Base-by-base conservation (phyloP, 139 green algal genomes). In the Chlorella sorokiniana region DNA sequence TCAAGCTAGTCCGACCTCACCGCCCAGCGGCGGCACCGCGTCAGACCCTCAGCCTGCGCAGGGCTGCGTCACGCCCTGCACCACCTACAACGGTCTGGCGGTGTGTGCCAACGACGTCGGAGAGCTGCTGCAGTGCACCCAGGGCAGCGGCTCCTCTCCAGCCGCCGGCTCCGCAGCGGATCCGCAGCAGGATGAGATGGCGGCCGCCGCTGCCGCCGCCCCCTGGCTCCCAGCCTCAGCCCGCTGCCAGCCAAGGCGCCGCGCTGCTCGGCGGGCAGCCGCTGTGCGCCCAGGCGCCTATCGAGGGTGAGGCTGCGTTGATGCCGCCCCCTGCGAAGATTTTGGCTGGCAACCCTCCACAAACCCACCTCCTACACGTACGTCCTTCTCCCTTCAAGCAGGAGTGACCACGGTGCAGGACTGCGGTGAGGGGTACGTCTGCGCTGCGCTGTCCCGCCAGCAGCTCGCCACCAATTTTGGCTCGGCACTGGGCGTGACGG, bases 381-480 rank as follows among this genome's bases (percentile, higher is more conserved):
- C n/a, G 0, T 48, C 1, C n/a, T 0, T 44, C 25, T n/a, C 44
- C 11, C 41, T 42, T 3, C 27, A 10, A 22, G 11, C 65, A 83
- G 67, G 76, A 25, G 59, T 83, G 18, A 4, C n/a, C 48, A 83
- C 78, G 3, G 23, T 81, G 27, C 68, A 64, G 9, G 14, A 5
- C 22, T 80, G 81, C 45, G 11, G 42, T n/a, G 0, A 31, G 1
- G 71, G 61, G 35, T 81, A 79, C 44, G 23, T 40, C 20, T 76
- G 73, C 45, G 41, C 56, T 4, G 29, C 73, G 8, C 71, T 85
- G 45, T 81, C 81, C 27, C 44, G 35, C 2, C n/a, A 74, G 71
- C 81, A 85, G 71, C 42, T 85, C 18, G 59, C 31, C 11, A 27
- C 38, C 48, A 70, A 54, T 44, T 81, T 81, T 64, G 80, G 69